Evolutionary conservation across 306 rosid genomes (phyloP), one percentile per base, ranked within the genome.

Genomic region (Luffa acutangula): DNA sequence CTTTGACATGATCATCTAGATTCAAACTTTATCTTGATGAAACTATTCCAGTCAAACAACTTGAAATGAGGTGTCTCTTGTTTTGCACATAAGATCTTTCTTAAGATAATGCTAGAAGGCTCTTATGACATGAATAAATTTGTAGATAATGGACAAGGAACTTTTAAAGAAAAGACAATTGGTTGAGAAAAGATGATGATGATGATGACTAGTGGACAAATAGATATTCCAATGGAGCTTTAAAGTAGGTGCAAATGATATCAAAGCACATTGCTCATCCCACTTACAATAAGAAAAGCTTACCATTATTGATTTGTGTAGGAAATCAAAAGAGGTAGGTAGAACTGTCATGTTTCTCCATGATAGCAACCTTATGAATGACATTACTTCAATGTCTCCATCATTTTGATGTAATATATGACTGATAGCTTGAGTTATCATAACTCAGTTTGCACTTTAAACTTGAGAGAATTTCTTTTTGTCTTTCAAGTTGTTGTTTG

Each of bases 251-350:
- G 64, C 48, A 51, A 75, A 53, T 52, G 64, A 75, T 75, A 75
- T 52, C 10, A 34, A 75, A 34, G 18, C 10, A 53, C 63, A 75
- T 52, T 75, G 64, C 78, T 52, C 49, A 75, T 34, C 31, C 64
- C 78, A 75, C 78, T 53, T 49, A 18, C 78, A 52, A 75, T 53
- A 75, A 17, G 7, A 75, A 34, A 75, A 53, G 78, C 49, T 53
- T 48, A 51, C 78, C 78, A 74, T 34, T 53, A 6, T 14, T 49
- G 41, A 36, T 75, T 75, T 75, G 34, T 46, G 58, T 25, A 14
- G 41, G 20, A 25, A 72, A 72, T 10, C 9, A 6, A 48, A 46
- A 12, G 39, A 73, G 77, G 77, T 73, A 71, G 76, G 57, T 71
- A 71, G 76, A 45, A 21, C 2, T n/a, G 37, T 71, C 20, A 70